A percentile compares a stretch with the other conserved stretches of the same genome.
These are phyloP conservation scores for Tetradesmus obliquus DNA, from an alignment of 139 green algal species.

Conservation along the genomic window DNA sequence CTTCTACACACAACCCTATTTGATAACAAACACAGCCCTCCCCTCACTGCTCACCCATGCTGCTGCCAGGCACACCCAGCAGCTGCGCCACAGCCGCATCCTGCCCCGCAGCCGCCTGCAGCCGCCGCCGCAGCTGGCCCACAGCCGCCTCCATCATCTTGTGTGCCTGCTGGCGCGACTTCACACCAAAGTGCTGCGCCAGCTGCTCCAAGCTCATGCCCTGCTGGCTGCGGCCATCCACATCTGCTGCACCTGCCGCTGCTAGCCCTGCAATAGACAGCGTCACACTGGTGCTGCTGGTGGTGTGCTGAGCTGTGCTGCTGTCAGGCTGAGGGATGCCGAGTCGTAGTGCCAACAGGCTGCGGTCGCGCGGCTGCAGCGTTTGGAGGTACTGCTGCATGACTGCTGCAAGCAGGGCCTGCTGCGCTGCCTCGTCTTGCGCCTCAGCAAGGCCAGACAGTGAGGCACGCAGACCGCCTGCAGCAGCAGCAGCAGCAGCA, in stretches of 20 bases:
- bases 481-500: background rate
- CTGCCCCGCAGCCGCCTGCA: background rate
- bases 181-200: background rate
- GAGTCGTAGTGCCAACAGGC: background rate
- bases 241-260: background rate
- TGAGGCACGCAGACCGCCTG: background rate
- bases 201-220: background rate
- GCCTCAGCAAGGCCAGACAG: background rate
- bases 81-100: background rate
- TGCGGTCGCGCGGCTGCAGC: background rate
- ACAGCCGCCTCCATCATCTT: background rate
- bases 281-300: background rate
- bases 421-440: background rate
- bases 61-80: background rate
- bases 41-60: background rate
- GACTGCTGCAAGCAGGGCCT: background rate
- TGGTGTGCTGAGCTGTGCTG: background rate
- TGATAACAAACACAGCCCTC: no score
- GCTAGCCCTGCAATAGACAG: background rate
- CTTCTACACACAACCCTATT: no score
- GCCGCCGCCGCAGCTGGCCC: background rate
- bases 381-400: constrained; percentile 3
- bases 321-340: background rate
- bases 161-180: background rate
- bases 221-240: background rate